phyloP scores from a whole-genome alignment of 164 flowering plant genomes.

The Macadamia integrifolia region DNA sequence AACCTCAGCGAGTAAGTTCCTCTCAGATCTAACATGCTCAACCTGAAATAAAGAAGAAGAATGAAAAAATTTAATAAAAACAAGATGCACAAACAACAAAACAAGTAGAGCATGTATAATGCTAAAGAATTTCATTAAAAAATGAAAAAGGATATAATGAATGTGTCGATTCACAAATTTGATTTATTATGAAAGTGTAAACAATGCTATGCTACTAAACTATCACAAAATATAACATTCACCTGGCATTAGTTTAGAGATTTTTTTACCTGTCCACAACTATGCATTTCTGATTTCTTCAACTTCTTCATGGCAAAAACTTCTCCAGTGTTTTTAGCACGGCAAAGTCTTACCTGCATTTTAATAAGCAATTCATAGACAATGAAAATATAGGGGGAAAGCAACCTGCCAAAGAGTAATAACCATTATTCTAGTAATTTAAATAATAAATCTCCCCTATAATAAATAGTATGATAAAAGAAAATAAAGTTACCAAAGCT shows the following conservation, averaged over 20 bases:
- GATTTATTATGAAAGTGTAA: too few species aligned
- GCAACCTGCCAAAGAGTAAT: not conserved
- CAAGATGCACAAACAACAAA: too few species aligned
- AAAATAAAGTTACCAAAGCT: not conserved
- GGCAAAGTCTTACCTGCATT: constrained; percentile 77
- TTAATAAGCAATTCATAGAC: not conserved
- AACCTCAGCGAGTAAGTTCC: constrained; percentile 89
- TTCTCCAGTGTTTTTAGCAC: constrained; percentile 73
- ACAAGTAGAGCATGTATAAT: too few species aligned
- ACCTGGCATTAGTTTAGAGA: not conserved
- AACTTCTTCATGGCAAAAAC: constrained; percentile 74
- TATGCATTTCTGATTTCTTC: constrained; percentile 95
- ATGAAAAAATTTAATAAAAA: not conserved
- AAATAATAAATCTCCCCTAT: not conserved
- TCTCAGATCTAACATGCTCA: constrained; percentile 90
- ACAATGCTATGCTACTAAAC: too few species aligned
- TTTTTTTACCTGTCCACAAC: constrained; percentile 76
- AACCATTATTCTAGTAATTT: not conserved
- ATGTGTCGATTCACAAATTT: not conserved
- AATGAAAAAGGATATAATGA: not conserved
- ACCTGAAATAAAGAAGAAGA: constrained; percentile 38
- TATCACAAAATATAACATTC: too few species aligned
- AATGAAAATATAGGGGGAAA: not conserved
- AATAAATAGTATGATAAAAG: not conserved
- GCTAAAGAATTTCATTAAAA: not conserved